These are phyloP conservation scores for Mortierella sp. DNA, from an alignment of 371 early-diverging fungal species.

Conservation along the genomic window DNA sequence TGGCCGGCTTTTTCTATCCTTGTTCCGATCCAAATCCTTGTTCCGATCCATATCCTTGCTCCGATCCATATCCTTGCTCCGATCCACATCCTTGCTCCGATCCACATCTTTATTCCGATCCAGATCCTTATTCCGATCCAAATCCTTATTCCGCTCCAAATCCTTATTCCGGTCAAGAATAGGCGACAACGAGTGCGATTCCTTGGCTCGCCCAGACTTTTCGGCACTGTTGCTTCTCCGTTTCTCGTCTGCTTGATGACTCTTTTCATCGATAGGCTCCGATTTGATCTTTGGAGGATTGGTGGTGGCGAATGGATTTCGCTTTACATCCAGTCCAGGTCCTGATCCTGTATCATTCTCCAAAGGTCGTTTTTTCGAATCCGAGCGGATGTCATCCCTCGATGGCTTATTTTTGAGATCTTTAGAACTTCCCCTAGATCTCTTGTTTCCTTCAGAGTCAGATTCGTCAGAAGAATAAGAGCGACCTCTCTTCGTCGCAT, in stretches of 20 bases:
- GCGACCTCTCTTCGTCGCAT: conserved; percentile 17
- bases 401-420: conserved; percentile 18
- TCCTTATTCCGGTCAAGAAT: conserved; percentile 28
- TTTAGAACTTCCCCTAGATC: conserved; percentile 9
- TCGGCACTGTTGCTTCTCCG: background rate
- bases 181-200: conserved; percentile 36
- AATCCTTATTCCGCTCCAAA: no score
- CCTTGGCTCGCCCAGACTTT: conserved; percentile 17
- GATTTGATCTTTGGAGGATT: conserved; percentile 8
- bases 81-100: no score
- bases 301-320: background rate
- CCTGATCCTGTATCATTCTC: conserved; percentile 11
- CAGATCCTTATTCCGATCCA: no score
- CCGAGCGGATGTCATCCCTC: conserved; percentile 3
- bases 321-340: conserved; percentile 1
- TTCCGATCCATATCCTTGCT: no score
- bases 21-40: no score
- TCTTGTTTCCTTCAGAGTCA: conserved; percentile 25
- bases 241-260: conserved; percentile 17
- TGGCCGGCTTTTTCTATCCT: conserved; percentile 4
- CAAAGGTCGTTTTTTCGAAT: conserved; percentile 12
- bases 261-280: conserved; percentile 16
- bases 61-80: conserved; percentile 1
- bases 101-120: no score
- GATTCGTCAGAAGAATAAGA: conserved; percentile 37